A percentile compares a stretch with the other conserved stretches of the same genome.
Conservation (phyloP, 1,139 yeast genomes). For the Candida tropicalis region DNA sequence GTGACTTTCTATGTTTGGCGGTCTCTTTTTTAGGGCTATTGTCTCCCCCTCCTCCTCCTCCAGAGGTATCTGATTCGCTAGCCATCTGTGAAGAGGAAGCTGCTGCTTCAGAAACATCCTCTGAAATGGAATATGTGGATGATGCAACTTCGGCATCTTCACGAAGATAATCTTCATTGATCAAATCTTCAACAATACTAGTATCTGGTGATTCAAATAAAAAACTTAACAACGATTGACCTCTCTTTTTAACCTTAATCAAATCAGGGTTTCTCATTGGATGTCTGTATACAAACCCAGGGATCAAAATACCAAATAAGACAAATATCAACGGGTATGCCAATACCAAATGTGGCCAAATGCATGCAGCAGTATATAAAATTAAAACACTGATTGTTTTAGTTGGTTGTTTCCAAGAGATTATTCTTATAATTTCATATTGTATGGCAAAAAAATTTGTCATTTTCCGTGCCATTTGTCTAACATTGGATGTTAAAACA, state of each 20-base stretch:
- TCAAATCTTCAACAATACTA: slow-evolving; percentile 39
- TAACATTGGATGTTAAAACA: slow-evolving; percentile 51
- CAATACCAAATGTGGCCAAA: slow-evolving; percentile 71
- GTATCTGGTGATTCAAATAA: slow-evolving; percentile 46
- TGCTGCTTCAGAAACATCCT: slow-evolving; percentile 14
- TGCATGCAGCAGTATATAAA: slow-evolving; percentile 58
- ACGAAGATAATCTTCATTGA: slow-evolving; percentile 26
- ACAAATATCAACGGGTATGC: slow-evolving; percentile 64
- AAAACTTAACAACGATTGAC: slow-evolving; percentile 57
- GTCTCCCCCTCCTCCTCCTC: slow-evolving; percentile 3
- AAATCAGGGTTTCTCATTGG: slow-evolving; percentile 54
- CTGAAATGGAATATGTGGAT: slow-evolving; percentile 13
- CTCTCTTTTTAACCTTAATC: slow-evolving; percentile 51
- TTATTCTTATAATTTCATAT: slow-evolving; percentile 53
- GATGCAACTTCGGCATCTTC: slow-evolving; percentile 15
- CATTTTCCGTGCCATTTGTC: slow-evolving; percentile 54
- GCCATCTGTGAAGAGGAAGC: slow-evolving; percentile 11
- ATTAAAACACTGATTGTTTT: slow-evolving; percentile 56
- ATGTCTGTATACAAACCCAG: slow-evolving; percentile 72
- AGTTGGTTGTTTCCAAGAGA: slow-evolving; percentile 67
- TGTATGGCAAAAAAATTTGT: slow-evolving; percentile 56
- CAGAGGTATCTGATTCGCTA: slow-evolving; percentile 7
- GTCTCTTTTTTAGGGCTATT: slow-evolving; percentile 20
- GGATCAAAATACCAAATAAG: slow-evolving; percentile 62
- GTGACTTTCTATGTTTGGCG: slow-evolving; percentile 32